Base-by-base conservation (phyloP, 2,329 filamentous ascomycete species). In the Amesomyces nigricolor region DNA sequence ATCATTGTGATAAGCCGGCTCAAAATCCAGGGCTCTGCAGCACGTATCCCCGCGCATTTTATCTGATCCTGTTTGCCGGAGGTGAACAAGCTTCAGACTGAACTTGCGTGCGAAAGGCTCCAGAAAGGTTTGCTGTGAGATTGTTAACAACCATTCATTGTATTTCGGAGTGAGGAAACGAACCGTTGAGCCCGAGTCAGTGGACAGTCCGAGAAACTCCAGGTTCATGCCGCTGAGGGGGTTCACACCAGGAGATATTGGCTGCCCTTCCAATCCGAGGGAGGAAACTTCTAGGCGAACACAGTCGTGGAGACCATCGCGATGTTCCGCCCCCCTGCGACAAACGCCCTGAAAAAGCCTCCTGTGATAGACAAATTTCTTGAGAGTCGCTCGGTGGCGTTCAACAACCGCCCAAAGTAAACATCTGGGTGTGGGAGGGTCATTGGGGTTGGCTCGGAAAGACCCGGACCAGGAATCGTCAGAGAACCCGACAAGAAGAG, bases 31-130 rank as follows among this genome's bases (percentile, higher is more conserved):
- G 7, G 39, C 40, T 7, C 30, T 13, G n/a, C 40, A 50, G 11
- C 22, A 26, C 22, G 22, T 35, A 35, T 35, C 32, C 17, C 42
- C 47, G 13, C 10, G 6, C 9, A 19, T 32, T 17, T 29, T 14
- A 14, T 47, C 26, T 13, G 37, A 26, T 11, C 47, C 53, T 5
- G 47, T 56, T 14, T 56, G 53, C 11, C 53, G 43, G 13, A 55
- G n/a, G 29, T 56, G 53, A 2, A 56, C n/a, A 1, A 56, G 26
- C 13, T 30, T 51, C 17, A 51, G 47, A 9, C 35, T 51, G 6
- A 29, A 29, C 8, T 30, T 56, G 1, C 1, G 8, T 4, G 53
- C 19, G 14, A 17, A 47, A 11, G 37, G 47, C 7, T 26, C 17
- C 14, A 56, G 26, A 2, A 56, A 11, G 3, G 14, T 11, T 14